These are phyloP conservation scores for Calocybe gangraenosa DNA, from an alignment of 768 basidiomycete species.

Conservation along the genomic window DNA sequence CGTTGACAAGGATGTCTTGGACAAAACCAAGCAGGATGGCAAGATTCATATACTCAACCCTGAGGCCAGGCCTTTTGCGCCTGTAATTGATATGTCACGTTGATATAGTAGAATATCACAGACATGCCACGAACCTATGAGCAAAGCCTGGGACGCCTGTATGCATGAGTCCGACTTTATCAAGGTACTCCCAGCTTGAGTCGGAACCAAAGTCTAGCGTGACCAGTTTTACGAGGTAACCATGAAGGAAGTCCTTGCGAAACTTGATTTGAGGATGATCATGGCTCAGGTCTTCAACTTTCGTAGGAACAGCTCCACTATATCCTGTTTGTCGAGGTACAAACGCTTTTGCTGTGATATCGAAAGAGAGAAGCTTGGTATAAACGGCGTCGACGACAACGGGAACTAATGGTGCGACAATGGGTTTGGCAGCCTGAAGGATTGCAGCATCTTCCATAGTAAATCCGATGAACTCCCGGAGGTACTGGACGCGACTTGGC, in stretches of 20 bases:
- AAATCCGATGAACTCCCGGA: conserved; percentile 43
- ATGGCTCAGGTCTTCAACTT: conserved; percentile 33
- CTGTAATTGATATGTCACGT: conserved; percentile 11
- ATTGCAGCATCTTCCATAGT: conserved; percentile 35
- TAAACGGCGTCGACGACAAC: conserved; percentile 41
- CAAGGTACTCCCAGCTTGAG: conserved; percentile 41
- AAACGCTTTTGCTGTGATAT: conserved; percentile 36
- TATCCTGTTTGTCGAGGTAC: conserved; percentile 37
- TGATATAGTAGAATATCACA: too few relatives aligned
- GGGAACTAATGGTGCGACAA: conserved; percentile 40
- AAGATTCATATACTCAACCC: conserved; percentile 35
- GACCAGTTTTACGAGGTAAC: conserved; percentile 32
- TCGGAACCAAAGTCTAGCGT: conserved; percentile 40
- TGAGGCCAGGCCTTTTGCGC: conserved; percentile 26
- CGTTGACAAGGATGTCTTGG: conserved; percentile 38
- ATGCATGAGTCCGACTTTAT: conserved; percentile 49
- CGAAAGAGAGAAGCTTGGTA: conserved; percentile 40
- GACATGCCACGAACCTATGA: conserved; percentile 36
- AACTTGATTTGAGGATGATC: conserved; percentile 45
- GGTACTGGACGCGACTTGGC: conserved; percentile 36
- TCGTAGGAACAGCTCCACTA: conserved; percentile 32
- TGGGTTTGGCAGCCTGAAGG: conserved; percentile 34
- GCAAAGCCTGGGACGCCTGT: conserved; percentile 40
- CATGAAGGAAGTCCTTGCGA: conserved; percentile 35
- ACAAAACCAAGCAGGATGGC: conserved; percentile 40